A percentile compares a stretch with the other conserved stretches of the same genome.
Evolutionary conservation across 495 filamentous ascomycete species (phyloP).

Genomic region (Pyrenula massariospora): DNA sequence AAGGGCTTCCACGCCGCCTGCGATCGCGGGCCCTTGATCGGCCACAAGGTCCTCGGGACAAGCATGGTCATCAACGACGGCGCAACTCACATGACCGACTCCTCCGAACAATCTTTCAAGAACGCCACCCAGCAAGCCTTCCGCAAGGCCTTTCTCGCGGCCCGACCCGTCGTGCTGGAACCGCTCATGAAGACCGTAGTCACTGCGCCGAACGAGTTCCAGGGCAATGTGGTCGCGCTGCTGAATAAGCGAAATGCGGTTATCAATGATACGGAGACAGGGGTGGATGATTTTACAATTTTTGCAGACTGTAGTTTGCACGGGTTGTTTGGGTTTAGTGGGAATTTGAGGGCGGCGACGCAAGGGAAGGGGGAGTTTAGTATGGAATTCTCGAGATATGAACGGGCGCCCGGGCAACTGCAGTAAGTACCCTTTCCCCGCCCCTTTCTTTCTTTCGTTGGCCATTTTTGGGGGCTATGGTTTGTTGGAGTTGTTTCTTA

Average conservation of each 20-base stretch:
- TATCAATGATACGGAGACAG: constrained; percentile 93
- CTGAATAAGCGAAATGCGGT: constrained; percentile 95
- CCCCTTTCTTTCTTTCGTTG: constrained; percentile 1
- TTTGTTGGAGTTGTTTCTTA: no score
- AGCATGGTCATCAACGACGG: constrained; percentile 93
- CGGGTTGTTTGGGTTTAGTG: constrained; percentile 94
- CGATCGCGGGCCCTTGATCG: constrained; percentile 81
- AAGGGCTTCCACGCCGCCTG: constrained; percentile 87
- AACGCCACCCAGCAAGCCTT: constrained; percentile 93
- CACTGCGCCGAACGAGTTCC: constrained; percentile 93
- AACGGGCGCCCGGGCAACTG: constrained; percentile 71
- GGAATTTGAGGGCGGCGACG: constrained; percentile 79
- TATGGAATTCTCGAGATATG: constrained; percentile 98
- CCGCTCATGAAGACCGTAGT: constrained; percentile 97
- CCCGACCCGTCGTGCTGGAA: constrained; percentile 72
- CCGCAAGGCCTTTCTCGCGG: constrained; percentile 81
- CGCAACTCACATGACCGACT: constrained; percentile 96
- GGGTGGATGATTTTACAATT: constrained; percentile 90
- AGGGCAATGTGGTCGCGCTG: constrained; percentile 87
- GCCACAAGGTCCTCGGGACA: constrained; percentile 84
- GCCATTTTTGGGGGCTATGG: background rate
- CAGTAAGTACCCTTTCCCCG: constrained; percentile 51
- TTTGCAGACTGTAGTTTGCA: constrained; percentile 86
- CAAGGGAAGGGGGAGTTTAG: constrained; percentile 98
- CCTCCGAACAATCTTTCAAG: constrained; percentile 97